Percentiles rank a stretch among this genome's conserved stretches.
These are phyloP conservation scores for Cercospora zeae-maydis DNA, from an alignment of 2,329 filamentous ascomycete genomes.

Conservation along the genomic window DNA sequence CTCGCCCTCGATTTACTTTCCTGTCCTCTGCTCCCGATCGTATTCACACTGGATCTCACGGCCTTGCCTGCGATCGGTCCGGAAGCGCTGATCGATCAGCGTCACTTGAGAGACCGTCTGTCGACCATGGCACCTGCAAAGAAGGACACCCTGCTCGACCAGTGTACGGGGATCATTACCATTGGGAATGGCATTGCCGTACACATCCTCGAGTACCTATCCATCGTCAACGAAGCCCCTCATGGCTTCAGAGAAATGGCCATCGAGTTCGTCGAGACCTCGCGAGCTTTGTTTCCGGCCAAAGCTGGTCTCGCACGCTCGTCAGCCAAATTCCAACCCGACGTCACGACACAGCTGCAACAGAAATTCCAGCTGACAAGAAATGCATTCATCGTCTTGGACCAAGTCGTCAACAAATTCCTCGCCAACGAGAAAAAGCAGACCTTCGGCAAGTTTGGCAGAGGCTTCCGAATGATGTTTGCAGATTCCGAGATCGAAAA, in stretches of 20 bases:
- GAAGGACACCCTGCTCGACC: conserved; percentile 45
- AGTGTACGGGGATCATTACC: conserved; percentile 58
- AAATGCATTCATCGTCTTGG: conserved; percentile 60
- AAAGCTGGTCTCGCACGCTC: conserved; percentile 60
- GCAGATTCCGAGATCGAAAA: conserved; percentile 60
- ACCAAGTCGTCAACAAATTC: conserved; percentile 60
- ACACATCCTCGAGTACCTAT: conserved; percentile 62
- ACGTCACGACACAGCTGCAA: conserved; percentile 62
- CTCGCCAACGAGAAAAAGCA: conserved; percentile 61
- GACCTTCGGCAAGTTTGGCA: conserved; percentile 57
- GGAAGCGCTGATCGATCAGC: conserved; percentile 1
- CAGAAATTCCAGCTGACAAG: conserved; percentile 61
- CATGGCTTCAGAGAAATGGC: conserved; percentile 59
- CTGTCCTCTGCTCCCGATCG: conserved; percentile 3
- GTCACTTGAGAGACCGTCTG: neutral
- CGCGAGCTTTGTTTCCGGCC: conserved; percentile 64
- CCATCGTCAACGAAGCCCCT: conserved; percentile 53
- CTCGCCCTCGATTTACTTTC: conserved; percentile 8
- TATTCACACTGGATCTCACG: neutral
- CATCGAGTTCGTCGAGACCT: conserved; percentile 64
- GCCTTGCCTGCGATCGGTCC: conserved; percentile 1
- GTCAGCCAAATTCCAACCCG: conserved; percentile 54
- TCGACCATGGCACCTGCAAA: conserved; percentile 24
- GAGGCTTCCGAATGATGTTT: conserved; percentile 62
- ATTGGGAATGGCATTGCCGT: conserved; percentile 63